Base-by-base conservation (phyloP, 768 basidiomycete genomes). In the Termitomyces sp. region DNA sequence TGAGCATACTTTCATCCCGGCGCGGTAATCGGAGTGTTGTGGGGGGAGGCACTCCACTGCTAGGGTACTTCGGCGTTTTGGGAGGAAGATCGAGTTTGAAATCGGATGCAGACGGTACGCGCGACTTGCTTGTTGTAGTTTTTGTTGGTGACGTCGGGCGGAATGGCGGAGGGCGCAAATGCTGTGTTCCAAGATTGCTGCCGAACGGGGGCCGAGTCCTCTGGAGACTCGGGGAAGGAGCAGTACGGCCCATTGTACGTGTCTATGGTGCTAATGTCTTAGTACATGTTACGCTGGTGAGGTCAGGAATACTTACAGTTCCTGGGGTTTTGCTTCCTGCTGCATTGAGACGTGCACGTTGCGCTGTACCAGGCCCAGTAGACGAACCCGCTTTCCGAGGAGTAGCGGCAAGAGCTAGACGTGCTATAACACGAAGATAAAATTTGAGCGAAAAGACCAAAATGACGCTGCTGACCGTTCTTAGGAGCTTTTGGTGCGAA, bases 1-100 rank as follows among this genome's bases (percentile, higher is more conserved):
- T 90, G 52, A 93, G 77, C 82, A 93, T 83, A 66, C 78, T 84
- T 70, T 94, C 92, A 66, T 91, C 84, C 62, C 78, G 82, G 44
- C 88, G 82, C 12, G 89, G 87, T 68, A 86, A 76, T 27, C 91
- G 85, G 49, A 87, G 75, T 4, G 62, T 44, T 20, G 78, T 68
- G 18, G 79, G 71, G 45, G 72, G 70, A 22, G 73, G 75, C 36
- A 65, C 60, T 44, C 37, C 57, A 49, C 65, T 66, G 36, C 76
- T 67, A 36, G 85, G 84, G 63, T 75, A 88, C 59, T 69, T 75
- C 48, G 83, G 82, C 11, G 82, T 79, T 61, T 84, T 84, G 6
- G 75, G 76, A 18, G 81, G 80, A 39, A 94, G 75, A 6, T 78
- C 70, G 0, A 91, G 92, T 54, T 91, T 89, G 73, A 95, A 95